Conservation (phyloP, 805 yeast species). For the Candida sakaeoensis region DNA sequence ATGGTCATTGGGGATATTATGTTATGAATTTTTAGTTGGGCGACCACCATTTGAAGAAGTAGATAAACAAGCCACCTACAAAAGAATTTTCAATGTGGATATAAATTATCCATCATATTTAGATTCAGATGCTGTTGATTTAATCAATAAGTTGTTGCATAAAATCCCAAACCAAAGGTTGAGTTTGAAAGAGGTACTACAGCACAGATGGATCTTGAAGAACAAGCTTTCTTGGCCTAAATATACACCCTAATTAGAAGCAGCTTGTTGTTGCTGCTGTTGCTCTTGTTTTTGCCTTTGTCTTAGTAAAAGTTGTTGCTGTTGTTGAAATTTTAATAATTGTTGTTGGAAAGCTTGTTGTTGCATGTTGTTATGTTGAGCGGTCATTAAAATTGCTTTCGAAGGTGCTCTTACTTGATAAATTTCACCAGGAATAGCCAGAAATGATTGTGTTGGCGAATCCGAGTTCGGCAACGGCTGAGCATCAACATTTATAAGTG, state of each 20-base stretch:
- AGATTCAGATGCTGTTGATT: constrained; percentile 70
- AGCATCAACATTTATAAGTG: constrained; percentile 64
- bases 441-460: constrained; percentile 37
- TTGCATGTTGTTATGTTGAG: constrained; percentile 40
- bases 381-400: constrained; percentile 39
- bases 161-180: constrained; percentile 69
- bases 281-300: constrained; percentile 18
- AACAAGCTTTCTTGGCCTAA: constrained; percentile 60
- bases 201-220: constrained; percentile 81
- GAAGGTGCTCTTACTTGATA: constrained; percentile 46
- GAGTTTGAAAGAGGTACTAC: constrained; percentile 53
- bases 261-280: constrained; percentile 10
- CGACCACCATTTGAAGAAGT: constrained; percentile 89
- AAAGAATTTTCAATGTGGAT: constrained; percentile 75
- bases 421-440: constrained; percentile 59
- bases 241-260: constrained; percentile 6
- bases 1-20: constrained; percentile 88
- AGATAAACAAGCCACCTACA: constrained; percentile 73
- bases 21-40: constrained; percentile 85
- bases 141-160: constrained; percentile 60
- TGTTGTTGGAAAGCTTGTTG: constrained; percentile 44
- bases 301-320: constrained; percentile 29
- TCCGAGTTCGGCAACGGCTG: constrained; percentile 17
- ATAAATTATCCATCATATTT: constrained; percentile 68
- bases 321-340: constrained; percentile 36